Evolutionary conservation across 1,284 basidiomycete genomes (phyloP).

Genomic region (Heterobasidion irregulare): DNA sequence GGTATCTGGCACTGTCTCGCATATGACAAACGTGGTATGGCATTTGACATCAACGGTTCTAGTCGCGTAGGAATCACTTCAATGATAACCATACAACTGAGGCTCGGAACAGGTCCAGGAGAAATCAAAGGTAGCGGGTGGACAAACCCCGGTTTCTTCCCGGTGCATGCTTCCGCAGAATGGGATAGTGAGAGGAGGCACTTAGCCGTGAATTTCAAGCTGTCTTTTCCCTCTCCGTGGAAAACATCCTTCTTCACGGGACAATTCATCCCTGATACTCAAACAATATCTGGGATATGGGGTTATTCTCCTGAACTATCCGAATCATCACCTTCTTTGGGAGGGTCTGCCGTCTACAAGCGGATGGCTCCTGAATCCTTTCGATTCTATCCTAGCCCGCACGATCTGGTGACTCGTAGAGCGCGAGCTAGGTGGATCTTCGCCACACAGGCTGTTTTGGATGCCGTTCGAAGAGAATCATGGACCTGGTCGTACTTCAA

Average conservation of each 20-base stretch:
- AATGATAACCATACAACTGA: background rate
- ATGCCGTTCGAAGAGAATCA: background rate
- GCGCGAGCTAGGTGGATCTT: background rate
- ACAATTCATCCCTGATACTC: background rate
- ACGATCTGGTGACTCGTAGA: background rate
- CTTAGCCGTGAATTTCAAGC: background rate
- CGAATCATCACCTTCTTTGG: too few species aligned
- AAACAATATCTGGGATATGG: background rate
- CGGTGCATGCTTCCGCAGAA: too few species aligned
- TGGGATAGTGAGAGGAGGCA: too few species aligned
- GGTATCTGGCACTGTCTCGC: background rate
- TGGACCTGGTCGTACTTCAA: background rate
- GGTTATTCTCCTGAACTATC: background rate
- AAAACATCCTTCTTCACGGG: background rate
- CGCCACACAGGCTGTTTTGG: background rate
- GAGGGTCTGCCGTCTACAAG: background rate
- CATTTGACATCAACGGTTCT: background rate
- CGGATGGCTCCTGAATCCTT: background rate
- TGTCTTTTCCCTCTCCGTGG: background rate
- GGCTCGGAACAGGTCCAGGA: background rate
- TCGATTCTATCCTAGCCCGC: background rate
- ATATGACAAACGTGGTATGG: background rate
- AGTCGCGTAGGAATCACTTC: background rate
- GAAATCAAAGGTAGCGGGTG: background rate
- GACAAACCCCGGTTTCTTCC: background rate